Percentiles rank a stretch among this genome's conserved stretches.
Evolutionary conservation across 257 asterid species (phyloP).

Genomic region (Buddleja alternifolia): DNA sequence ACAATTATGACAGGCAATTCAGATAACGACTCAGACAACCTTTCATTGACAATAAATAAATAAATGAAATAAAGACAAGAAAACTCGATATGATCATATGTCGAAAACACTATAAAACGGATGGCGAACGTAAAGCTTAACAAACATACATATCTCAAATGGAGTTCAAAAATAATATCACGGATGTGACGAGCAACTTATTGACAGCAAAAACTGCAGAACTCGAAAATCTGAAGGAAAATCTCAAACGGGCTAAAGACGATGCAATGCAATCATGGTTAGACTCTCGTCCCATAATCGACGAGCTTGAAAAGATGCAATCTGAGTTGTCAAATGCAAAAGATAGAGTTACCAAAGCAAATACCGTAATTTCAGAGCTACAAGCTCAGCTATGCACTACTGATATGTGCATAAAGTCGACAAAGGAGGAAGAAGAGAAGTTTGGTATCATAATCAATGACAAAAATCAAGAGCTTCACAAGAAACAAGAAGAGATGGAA

Average conservation of each 20-base stretch:
- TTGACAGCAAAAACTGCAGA: constrained; percentile 37
- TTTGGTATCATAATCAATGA: constrained; percentile 28
- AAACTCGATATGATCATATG: background rate
- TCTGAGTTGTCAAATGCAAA: constrained; percentile 42
- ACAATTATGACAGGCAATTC: constrained; percentile 9
- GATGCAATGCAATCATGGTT: constrained; percentile 65
- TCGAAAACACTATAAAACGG: constrained; percentile 22
- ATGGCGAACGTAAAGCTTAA: background rate
- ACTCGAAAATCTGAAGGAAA: constrained; percentile 40
- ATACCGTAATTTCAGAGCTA: constrained; percentile 33
- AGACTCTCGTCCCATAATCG: constrained; percentile 66
- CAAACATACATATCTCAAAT: background rate
- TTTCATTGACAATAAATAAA: background rate
- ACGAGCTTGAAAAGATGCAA: constrained; percentile 62
- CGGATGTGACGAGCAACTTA: background rate
- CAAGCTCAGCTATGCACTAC: constrained; percentile 46
- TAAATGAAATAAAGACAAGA: constrained; percentile 25
- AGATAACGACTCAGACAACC: constrained; percentile 5
- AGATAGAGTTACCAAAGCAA: constrained; percentile 30
- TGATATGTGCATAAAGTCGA: constrained; percentile 37
- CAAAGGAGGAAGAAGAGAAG: constrained; percentile 50
- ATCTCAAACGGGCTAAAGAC: constrained; percentile 62
- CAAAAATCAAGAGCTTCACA: constrained; percentile 43
- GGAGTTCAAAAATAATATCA: constrained; percentile 17
- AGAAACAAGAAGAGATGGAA: constrained; percentile 50